These are phyloP conservation scores for Fusarium subtropicale DNA, from an alignment of 2,329 filamentous ascomycete species.

Conservation along the genomic window DNA sequence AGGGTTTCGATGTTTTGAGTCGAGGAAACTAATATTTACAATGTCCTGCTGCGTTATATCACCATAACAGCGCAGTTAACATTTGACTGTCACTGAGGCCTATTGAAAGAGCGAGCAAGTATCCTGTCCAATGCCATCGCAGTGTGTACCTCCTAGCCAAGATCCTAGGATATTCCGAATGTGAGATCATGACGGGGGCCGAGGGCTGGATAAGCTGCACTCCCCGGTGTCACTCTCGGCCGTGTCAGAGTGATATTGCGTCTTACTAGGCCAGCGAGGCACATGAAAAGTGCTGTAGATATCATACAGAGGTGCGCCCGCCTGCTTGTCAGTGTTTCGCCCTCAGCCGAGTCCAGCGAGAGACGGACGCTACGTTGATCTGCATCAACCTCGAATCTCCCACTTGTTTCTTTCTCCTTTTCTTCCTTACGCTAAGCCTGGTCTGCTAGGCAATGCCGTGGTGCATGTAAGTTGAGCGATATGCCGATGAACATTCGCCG, in stretches of 20 bases:
- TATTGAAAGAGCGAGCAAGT: neutral
- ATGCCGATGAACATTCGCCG: slow-evolving; percentile 35
- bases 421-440: slow-evolving; percentile 9
- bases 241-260: slow-evolving; percentile 36
- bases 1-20: neutral
- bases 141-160: neutral
- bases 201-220: slow-evolving; percentile 38
- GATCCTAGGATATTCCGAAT: slow-evolving; percentile 23
- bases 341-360: slow-evolving; percentile 7
- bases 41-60: slow-evolving; percentile 10
- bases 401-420: slow-evolving; percentile 12
- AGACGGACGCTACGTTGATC: slow-evolving; percentile 3
- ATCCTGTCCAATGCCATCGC: neutral
- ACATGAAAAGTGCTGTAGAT: slow-evolving; percentile 22
- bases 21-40: neutral
- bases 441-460: slow-evolving; percentile 26
- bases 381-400: slow-evolving; percentile 19
- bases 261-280: slow-evolving; percentile 34
- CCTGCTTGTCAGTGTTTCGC: slow-evolving; percentile 10
- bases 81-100: neutral
- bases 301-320: neutral
- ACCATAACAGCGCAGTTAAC: neutral
- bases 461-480: slow-evolving; percentile 25
- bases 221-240: slow-evolving; percentile 45
- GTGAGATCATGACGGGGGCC: slow-evolving; percentile 19